phyloP scores from a whole-genome alignment of 371 early-diverging fungal species.

The Nematocida sp. region DNA sequence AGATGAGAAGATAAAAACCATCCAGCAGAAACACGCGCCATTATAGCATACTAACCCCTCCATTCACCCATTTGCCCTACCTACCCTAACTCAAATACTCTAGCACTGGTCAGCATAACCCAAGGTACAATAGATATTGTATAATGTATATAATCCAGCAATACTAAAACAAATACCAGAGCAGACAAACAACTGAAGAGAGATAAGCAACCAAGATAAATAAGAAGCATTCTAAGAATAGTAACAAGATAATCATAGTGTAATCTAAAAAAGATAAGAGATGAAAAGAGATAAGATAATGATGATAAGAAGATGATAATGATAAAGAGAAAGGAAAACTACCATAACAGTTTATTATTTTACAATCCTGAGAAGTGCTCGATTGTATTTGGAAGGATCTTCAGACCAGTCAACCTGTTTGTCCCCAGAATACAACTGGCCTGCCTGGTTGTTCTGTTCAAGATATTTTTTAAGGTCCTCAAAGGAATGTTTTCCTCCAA shows the following conservation, averaged over 20 bases:
- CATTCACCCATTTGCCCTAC: background rate
- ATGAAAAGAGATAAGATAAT: too few relatives aligned
- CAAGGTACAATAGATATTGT: too few relatives aligned
- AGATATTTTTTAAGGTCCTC: background rate
- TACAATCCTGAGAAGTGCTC: constrained; percentile 2
- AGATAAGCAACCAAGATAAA: too few relatives aligned
- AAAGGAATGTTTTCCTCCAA: constrained; percentile 27
- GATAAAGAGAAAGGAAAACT: too few relatives aligned
- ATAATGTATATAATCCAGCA: too few relatives aligned
- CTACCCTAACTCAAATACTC: background rate
- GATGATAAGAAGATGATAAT: too few relatives aligned
- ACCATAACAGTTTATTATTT: constrained; percentile 40
- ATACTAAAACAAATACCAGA: too few relatives aligned
- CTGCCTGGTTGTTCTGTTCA: background rate
- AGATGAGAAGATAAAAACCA: constrained; percentile 14
- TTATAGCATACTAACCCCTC: background rate
- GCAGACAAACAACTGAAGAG: too few relatives aligned
- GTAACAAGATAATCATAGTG: too few relatives aligned
- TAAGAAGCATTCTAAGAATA: too few relatives aligned
- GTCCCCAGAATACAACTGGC: background rate
- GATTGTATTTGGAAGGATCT: constrained; percentile 29
- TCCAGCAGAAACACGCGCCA: constrained; percentile 4
- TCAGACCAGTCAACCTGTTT: constrained; percentile 27
- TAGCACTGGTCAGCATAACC: background rate
- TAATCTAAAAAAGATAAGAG: too few relatives aligned